phyloP scores from a whole-genome alignment of 2,329 filamentous ascomycete genomes.

The Beauveria brongniartii region DNA sequence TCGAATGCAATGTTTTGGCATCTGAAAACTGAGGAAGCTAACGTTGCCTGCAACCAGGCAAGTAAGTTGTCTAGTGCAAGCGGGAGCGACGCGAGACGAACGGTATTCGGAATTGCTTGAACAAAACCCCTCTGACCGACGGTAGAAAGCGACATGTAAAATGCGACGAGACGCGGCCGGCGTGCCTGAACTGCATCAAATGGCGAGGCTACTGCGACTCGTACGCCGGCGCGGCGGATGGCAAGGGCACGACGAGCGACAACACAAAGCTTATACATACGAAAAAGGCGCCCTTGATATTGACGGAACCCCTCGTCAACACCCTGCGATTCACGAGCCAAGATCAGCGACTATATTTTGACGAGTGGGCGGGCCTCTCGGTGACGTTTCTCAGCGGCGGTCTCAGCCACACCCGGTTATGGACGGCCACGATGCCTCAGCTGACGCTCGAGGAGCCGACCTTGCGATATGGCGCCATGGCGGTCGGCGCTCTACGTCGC shows the following conservation, averaged over 20 bases:
- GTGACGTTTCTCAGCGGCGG: slow-evolving; percentile 28
- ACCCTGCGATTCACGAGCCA: slow-evolving; percentile 25
- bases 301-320: slow-evolving; percentile 27
- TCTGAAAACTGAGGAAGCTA: background rate
- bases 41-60: slow-evolving; percentile 11
- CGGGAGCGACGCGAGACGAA: background rate
- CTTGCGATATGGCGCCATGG: slow-evolving; percentile 32
- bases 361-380: slow-evolving; percentile 29
- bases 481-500: slow-evolving; percentile 30
- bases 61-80: slow-evolving; percentile 11
- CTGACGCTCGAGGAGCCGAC: slow-evolving; percentile 29
- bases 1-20: background rate
- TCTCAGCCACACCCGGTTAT: slow-evolving; percentile 26
- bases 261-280: slow-evolving; percentile 23
- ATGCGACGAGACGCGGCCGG: slow-evolving; percentile 33
- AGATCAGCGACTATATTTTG: slow-evolving; percentile 29
- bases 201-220: slow-evolving; percentile 32
- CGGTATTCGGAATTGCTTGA: background rate
- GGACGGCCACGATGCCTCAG: slow-evolving; percentile 33
- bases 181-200: slow-evolving; percentile 33
- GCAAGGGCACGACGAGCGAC: slow-evolving; percentile 10
- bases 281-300: slow-evolving; percentile 22
- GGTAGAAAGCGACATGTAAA: slow-evolving; percentile 33
- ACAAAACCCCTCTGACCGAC: background rate
- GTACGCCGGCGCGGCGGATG: slow-evolving; percentile 20